Base-by-base conservation (phyloP, 306 rosid genomes). In the Notholithocarpus densiflorus region DNA sequence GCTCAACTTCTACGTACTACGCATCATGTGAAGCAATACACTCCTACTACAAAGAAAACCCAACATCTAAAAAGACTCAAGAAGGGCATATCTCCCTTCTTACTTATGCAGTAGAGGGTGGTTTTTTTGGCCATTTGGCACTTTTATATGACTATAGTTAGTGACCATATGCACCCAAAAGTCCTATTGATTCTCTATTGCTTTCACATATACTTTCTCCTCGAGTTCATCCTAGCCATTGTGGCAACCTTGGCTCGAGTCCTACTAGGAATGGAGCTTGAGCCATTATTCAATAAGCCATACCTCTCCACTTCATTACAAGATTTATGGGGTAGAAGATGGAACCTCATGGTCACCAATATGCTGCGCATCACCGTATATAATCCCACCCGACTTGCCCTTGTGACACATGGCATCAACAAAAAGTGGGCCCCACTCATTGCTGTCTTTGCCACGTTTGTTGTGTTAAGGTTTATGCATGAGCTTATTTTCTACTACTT, bases 271-370 rank as follows among this genome's bases (percentile, higher is more conserved):
- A 18, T 87, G 11, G 87, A 93, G 69, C 82, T 89, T 1, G 90
- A 88, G 78, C 97, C 94, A 2, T 89, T 81, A 21, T 89, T 91
- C 89, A 81, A 91, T 2, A 74, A 88, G 24, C 96, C 98, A 1
- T 59, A 91, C 17, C 77, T 86, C 4, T 86, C 97, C 0, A 80
- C 89, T 14, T 93, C 97, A 13, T 81, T 91, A 0, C 95, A 91
- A 57, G 90, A 93, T 53, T 91, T 90, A 23, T 91, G 97, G 97
- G 91, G 92, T 1, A 74, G 84, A 51, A 80, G 98, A 37, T 93
- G 98, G 98, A 93, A 91, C 73, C 87, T 91, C 56, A 82, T 87
- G 86, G 91, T 84, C 15, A 82, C 88, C 5, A 78, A 82, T 29
- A 89, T 85, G 77, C 88, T 93, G 20, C 78, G 89, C 3, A 84